Percentiles rank a stretch among this genome's conserved stretches.
Conservation (phyloP, 2,329 filamentous ascomycete genomes). For the Botryotinia convoluta region DNA sequence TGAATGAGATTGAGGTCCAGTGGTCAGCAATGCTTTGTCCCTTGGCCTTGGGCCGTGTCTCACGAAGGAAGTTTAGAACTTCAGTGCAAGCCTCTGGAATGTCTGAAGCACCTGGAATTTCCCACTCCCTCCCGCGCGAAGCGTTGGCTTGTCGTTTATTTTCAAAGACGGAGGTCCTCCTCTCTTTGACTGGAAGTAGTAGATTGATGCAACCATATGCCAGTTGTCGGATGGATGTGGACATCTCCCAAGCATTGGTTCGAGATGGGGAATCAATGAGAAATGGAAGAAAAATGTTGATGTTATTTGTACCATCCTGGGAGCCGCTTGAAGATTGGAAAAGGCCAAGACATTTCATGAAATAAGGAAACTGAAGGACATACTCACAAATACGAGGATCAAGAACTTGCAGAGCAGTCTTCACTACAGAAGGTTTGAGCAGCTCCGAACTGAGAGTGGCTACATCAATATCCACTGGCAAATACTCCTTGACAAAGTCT, state of each 20-base stretch:
- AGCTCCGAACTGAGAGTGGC: background rate
- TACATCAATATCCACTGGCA: conserved; percentile 9
- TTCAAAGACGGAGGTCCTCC: conserved; percentile 31
- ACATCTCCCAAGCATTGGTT: conserved; percentile 56
- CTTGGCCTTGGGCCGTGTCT: conserved; percentile 24
- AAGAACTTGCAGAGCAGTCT: conserved; percentile 32
- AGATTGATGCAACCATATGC: conserved; percentile 54
- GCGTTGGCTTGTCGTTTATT: conserved; percentile 33
- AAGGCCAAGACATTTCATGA: conserved; percentile 31
- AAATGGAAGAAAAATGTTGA: conserved; percentile 61
- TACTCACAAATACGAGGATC: conserved; percentile 53
- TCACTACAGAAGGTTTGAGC: background rate
- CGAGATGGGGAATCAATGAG: conserved; percentile 56
- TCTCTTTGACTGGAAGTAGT: conserved; percentile 32
- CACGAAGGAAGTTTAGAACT: conserved; percentile 24
- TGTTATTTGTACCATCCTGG: conserved; percentile 15
- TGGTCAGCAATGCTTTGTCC: conserved; percentile 22
- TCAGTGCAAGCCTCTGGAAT: conserved; percentile 30
- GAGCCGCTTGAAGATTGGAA: background rate
- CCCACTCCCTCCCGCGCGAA: conserved; percentile 32
- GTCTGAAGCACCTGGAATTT: conserved; percentile 29
- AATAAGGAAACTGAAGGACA: conserved; percentile 43
- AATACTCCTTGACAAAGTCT: conserved; percentile 34
- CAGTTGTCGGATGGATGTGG: conserved; percentile 49
- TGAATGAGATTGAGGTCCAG: conserved; percentile 34